These are phyloP conservation scores for Pichia scutulata DNA, from an alignment of 805 yeast genomes.

Conservation along the genomic window DNA sequence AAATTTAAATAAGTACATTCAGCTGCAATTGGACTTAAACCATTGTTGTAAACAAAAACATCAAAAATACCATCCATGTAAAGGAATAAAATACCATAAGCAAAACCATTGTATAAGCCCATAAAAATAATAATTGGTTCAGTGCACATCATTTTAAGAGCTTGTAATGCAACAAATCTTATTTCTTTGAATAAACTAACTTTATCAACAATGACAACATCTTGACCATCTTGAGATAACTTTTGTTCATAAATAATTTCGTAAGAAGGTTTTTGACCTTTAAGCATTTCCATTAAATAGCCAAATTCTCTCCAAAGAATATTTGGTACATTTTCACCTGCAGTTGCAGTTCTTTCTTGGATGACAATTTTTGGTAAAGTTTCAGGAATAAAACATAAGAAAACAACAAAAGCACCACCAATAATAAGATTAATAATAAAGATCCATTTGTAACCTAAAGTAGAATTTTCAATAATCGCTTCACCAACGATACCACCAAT, in stretches of 20 bases:
- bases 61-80: conserved; percentile 31
- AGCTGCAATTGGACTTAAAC: conserved; percentile 26
- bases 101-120: conserved; percentile 30
- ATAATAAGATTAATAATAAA: conserved; percentile 28
- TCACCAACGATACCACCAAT: conserved; percentile 32
- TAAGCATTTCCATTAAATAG: conserved; percentile 12
- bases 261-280: conserved; percentile 18
- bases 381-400: conserved; percentile 25
- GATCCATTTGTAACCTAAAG: conserved; percentile 28
- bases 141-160: conserved; percentile 28
- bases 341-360: conserved; percentile 23
- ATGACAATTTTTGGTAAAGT: conserved; percentile 31
- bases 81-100: conserved; percentile 29
- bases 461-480: conserved; percentile 25
- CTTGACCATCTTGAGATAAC: conserved; percentile 12
- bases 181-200: conserved; percentile 23
- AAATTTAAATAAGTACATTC: conserved; percentile 30
- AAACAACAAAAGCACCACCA: conserved; percentile 21
- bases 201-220: conserved; percentile 21
- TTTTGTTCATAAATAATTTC: conserved; percentile 8
- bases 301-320: conserved; percentile 23
- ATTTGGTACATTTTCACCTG: conserved; percentile 18
- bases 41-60: conserved; percentile 29
- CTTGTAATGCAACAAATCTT: conserved; percentile 25
- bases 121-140: conserved; percentile 30